These are phyloP conservation scores for Fusarium chaquense DNA, from an alignment of 2,329 filamentous ascomycete genomes.

Conservation along the genomic window DNA sequence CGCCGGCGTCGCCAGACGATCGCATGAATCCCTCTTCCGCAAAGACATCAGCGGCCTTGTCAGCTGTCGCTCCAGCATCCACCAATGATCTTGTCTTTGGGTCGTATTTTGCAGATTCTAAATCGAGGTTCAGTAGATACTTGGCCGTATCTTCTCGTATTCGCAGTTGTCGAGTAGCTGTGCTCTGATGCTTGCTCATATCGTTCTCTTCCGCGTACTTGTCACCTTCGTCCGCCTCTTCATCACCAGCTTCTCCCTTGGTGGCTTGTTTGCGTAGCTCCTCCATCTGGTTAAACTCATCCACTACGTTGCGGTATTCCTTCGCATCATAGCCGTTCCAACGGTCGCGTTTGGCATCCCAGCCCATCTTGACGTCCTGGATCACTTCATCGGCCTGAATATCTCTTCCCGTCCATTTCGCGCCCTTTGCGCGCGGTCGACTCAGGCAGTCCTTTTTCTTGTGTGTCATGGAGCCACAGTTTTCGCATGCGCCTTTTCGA, in stretches of 20 bases:
- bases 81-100: constrained; percentile 95
- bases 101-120: constrained; percentile 97
- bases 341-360: constrained; percentile 96
- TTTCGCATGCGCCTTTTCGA: constrained; percentile 97
- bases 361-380: constrained; percentile 87
- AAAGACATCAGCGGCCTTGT: constrained; percentile 83
- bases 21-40: constrained; percentile 94
- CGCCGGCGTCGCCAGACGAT: constrained; percentile 88
- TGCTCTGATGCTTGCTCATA: constrained; percentile 94
- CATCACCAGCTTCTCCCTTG: constrained; percentile 62
- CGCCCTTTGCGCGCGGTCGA: constrained; percentile 87
- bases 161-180: constrained; percentile 88
- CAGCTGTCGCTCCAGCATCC: constrained; percentile 82
- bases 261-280: constrained; percentile 72
- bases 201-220: constrained; percentile 95
- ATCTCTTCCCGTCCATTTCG: constrained; percentile 90
- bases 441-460: constrained; percentile 94
- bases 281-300: constrained; percentile 90
- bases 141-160: constrained; percentile 97
- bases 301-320: constrained; percentile 87
- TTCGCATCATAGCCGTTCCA: constrained; percentile 98
- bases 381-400: constrained; percentile 93
- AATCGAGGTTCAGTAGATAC: constrained; percentile 92
- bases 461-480: constrained; percentile 97
- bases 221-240: constrained; percentile 69